Evolutionary conservation across 495 filamentous ascomycete species (phyloP).

Genomic region (Daldinia childiae): DNA sequence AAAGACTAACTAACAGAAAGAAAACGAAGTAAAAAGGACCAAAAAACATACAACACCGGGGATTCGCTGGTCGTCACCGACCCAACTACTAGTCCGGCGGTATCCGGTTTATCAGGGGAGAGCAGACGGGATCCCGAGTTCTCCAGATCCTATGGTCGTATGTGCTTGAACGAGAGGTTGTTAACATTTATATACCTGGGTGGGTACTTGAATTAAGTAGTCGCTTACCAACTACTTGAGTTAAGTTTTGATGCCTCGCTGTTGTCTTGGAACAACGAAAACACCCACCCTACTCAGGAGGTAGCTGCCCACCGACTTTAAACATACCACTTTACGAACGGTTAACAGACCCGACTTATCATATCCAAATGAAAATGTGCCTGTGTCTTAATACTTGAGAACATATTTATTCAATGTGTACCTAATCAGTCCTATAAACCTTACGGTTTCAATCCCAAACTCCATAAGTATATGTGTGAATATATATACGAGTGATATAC

Average conservation of each 20-base stretch:
- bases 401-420: constrained; percentile 13
- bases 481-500: constrained; percentile 19
- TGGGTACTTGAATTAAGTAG: too few relatives aligned
- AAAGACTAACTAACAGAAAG: too few relatives aligned
- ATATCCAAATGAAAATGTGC: not conserved
- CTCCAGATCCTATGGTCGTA: constrained; percentile 59
- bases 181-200: too few relatives aligned
- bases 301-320: not conserved
- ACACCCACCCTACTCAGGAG: too few relatives aligned
- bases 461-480: constrained; percentile 23
- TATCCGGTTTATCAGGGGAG: constrained; percentile 56
- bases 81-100: constrained; percentile 58
- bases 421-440: not conserved
- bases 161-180: not conserved
- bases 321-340: not conserved
- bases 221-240: too few relatives aligned
- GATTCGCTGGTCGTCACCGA: constrained; percentile 62
- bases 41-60: constrained; percentile 56
- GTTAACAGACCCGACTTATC: not conserved
- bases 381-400: not conserved
- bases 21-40: too few relatives aligned
- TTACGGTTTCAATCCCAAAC: constrained; percentile 20
- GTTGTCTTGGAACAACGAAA: too few relatives aligned
- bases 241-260: too few relatives aligned
- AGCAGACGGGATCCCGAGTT: constrained; percentile 62